phyloP scores from a whole-genome alignment of 2,329 filamentous ascomycete species.

The Aspergillus flavus region DNA sequence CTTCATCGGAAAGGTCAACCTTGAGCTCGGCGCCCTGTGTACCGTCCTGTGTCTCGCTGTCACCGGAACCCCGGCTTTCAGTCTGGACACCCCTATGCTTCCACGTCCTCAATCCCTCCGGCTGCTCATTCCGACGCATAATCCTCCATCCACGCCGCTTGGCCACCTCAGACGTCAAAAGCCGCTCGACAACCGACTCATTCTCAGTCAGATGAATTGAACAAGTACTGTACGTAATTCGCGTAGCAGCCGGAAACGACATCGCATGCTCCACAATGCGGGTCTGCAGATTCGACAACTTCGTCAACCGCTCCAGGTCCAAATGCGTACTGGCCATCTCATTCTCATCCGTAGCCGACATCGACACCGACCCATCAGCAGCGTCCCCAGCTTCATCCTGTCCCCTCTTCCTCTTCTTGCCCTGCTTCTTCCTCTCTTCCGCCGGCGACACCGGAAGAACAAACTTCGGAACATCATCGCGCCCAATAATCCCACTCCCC shows the following conservation, averaged over 20 bases:
- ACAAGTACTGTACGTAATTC: slow-evolving; percentile 91
- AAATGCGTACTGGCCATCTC: slow-evolving; percentile 40
- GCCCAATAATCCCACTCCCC: slow-evolving; percentile 88
- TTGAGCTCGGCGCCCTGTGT: background rate
- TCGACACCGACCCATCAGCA: background rate
- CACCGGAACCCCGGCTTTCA: slow-evolving; percentile 32
- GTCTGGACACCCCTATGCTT: slow-evolving; percentile 62
- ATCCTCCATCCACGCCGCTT: slow-evolving; percentile 73
- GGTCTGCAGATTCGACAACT: slow-evolving; percentile 80
- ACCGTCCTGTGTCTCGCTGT: background rate
- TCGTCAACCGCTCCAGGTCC: slow-evolving; percentile 66
- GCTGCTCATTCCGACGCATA: slow-evolving; percentile 71
- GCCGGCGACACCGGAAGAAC: slow-evolving; percentile 55
- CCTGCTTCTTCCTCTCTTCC: slow-evolving; percentile 18
- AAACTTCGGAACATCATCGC: slow-evolving; percentile 74
- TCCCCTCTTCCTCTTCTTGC: slow-evolving; percentile 50
- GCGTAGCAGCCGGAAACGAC: slow-evolving; percentile 71
- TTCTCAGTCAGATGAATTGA: slow-evolving; percentile 88
- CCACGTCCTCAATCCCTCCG: slow-evolving; percentile 76
- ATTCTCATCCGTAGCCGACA: slow-evolving; percentile 40
- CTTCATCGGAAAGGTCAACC: slow-evolving; percentile 49
- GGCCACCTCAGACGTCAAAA: slow-evolving; percentile 69
- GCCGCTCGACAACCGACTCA: slow-evolving; percentile 76
- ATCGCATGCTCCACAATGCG: slow-evolving; percentile 83
- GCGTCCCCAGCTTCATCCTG: slow-evolving; percentile 16